Evolutionary conservation across 257 asterid genomes (phyloP).

Genomic region (Marsdenia floribunda): DNA sequence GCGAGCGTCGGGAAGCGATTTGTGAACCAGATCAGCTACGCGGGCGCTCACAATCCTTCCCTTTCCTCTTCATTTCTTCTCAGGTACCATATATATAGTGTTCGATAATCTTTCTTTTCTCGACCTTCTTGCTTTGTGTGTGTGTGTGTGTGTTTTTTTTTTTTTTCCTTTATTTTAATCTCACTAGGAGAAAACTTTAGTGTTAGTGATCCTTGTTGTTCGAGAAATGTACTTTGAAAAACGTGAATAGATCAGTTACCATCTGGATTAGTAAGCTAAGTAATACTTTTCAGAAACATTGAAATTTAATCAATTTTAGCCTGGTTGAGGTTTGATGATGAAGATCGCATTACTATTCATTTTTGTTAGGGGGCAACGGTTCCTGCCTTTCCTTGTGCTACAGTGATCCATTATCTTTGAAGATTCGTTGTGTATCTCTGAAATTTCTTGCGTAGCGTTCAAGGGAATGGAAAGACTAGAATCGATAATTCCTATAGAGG

Average conservation of each 20-base stretch:
- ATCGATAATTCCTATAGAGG: not conserved
- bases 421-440: not conserved
- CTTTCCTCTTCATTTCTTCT: not conserved
- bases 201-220: not conserved
- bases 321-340: not conserved
- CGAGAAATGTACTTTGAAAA: not conserved
- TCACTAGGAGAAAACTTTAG: not conserved
- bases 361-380: not conserved
- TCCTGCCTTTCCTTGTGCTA: not conserved
- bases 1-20: conserved; percentile 14
- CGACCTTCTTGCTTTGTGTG: not conserved
- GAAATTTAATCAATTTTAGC: not conserved
- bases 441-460: not conserved
- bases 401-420: not conserved
- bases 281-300: not conserved
- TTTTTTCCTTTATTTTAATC: not conserved
- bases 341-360: not conserved
- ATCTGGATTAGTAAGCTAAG: not conserved
- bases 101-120: too few relatives aligned
- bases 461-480: not conserved
- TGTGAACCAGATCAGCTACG: conserved; percentile 8
- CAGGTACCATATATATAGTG: conserved; percentile 6
- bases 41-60: conserved; percentile 10
- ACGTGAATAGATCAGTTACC: too few relatives aligned
- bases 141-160: not conserved